Evolutionary conservation across 2,329 filamentous ascomycete species (phyloP), one percentile per base, ranked within the genome.

Genomic region (Penicillium sp.): DNA sequence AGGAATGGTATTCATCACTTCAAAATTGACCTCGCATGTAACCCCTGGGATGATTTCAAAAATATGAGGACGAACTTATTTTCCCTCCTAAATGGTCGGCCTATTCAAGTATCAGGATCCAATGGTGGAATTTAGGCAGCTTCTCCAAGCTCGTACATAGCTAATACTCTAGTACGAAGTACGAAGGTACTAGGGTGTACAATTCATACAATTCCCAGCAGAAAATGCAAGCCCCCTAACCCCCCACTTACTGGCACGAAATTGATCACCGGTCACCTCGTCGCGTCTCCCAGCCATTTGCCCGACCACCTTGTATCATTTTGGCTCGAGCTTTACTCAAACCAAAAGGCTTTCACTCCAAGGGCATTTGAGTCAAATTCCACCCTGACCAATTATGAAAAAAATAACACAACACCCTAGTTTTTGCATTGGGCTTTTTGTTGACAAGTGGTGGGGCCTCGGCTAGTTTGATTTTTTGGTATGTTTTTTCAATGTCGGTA

Each of bases 361-460:
- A 33, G 7, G n/a, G 13, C 19, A 36, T 36, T 1, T 29, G 25
- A 21, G 34, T 33, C 5, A 40, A 36, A 27, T 9, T 21, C 29
- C 50, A 47, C 25, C 33, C 38, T 23, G 29, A 15, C 2, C 45
- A 19, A 43, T 25, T 19, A 40, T 7, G 13, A 21, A 13, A 21
- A 44, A 8, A 33, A 13, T 3, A 13, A 33, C 23, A 44, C 23
- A 53, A 27, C 7, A 10, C 31, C 43, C n/a, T 41, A 25, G 6
- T 27, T 34, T 49, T 44, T 34, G 19, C 25, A 41, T 33, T 31
- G 10, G 45, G 15, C 9, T 25, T 49, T 39, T 43, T 43, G 27
- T 53, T 54, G n/a, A 54, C 27, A 34, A 40, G 19, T 34, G 27
- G 53, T 55, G 53, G 53, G 53, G 53, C 46, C 39, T 50, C 46